These are phyloP conservation scores for Gossypium schwendimanii DNA, from an alignment of 441 rosid genomes.

Conservation along the genomic window DNA sequence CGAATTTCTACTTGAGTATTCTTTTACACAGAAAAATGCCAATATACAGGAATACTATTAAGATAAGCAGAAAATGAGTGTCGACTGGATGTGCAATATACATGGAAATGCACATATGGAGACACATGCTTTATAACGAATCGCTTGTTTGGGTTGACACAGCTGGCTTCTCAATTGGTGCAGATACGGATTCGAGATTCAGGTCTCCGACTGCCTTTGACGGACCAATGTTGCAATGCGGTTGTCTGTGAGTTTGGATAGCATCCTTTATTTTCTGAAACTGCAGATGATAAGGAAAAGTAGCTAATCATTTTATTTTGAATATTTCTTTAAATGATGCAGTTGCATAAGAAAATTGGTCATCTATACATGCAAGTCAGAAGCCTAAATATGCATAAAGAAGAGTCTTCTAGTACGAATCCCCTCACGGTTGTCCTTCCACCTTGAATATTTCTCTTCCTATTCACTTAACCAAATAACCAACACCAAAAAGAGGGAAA, in stretches of 20 bases:
- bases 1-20: conserved; percentile 8
- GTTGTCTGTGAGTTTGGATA: conserved; percentile 52
- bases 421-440: not conserved
- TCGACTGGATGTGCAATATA: not conserved
- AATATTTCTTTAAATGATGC: not conserved
- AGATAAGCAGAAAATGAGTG: not conserved
- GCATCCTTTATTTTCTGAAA: conserved; percentile 91
- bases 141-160: conserved; percentile 22
- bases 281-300: conserved; percentile 34
- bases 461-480: not conserved
- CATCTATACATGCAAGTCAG: not conserved
- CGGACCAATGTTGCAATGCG: conserved; percentile 47
- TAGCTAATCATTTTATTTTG: not conserved
- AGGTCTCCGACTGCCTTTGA: conserved; percentile 52
- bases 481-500: not conserved
- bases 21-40: conserved; percentile 14
- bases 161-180: conserved; percentile 35
- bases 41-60: conserved; percentile 28
- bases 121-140: conserved; percentile 9
- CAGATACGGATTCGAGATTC: conserved; percentile 41
- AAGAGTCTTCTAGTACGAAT: not conserved
- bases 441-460: not conserved
- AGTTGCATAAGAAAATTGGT: not conserved
- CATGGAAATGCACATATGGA: conserved; percentile 4
- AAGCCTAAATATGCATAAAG: not conserved